phyloP scores from a whole-genome alignment of 805 yeast genomes.

The Debaryomyces castellii region DNA sequence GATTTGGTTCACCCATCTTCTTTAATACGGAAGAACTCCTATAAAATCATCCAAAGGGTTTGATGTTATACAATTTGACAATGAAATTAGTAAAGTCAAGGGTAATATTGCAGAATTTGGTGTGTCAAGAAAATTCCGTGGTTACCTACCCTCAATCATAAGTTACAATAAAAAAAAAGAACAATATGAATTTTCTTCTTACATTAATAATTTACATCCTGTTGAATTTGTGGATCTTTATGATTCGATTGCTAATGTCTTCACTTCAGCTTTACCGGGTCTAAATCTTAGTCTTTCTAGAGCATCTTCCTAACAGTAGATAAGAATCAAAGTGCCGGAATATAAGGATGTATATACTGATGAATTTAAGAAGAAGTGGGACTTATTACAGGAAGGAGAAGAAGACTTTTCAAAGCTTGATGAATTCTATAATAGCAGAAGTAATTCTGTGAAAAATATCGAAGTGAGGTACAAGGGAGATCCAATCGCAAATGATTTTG shows the following conservation, averaged over 20 bases:
- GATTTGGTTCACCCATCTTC: constrained; percentile 43
- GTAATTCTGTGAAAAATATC: background rate
- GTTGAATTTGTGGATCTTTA: constrained; percentile 22
- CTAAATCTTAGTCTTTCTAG: constrained; percentile 26
- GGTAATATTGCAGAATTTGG: constrained; percentile 10
- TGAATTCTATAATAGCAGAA: constrained; percentile 1
- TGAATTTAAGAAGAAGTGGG: constrained; percentile 9
- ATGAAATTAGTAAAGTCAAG: constrained; percentile 11
- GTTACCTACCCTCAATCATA: constrained; percentile 34
- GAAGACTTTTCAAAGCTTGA: too few species aligned
- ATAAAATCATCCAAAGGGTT: constrained; percentile 7
- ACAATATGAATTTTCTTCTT: constrained; percentile 26
- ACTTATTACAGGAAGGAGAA: too few species aligned
- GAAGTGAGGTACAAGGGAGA: background rate
- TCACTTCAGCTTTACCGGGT: constrained; percentile 30
- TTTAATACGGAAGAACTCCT: constrained; percentile 28
- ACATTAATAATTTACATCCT: constrained; percentile 45
- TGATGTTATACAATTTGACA: constrained; percentile 9
- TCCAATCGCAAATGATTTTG: constrained; percentile 10
- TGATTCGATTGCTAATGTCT: constrained; percentile 26
- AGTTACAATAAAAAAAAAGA: constrained; percentile 8
- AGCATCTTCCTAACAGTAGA: constrained; percentile 14
- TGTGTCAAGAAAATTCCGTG: constrained; percentile 31
- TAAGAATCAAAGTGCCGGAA: constrained; percentile 14
- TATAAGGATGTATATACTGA: constrained; percentile 14